Base-by-base conservation (phyloP, 106 monocot genomes). In the Cymbidium sinense region DNA sequence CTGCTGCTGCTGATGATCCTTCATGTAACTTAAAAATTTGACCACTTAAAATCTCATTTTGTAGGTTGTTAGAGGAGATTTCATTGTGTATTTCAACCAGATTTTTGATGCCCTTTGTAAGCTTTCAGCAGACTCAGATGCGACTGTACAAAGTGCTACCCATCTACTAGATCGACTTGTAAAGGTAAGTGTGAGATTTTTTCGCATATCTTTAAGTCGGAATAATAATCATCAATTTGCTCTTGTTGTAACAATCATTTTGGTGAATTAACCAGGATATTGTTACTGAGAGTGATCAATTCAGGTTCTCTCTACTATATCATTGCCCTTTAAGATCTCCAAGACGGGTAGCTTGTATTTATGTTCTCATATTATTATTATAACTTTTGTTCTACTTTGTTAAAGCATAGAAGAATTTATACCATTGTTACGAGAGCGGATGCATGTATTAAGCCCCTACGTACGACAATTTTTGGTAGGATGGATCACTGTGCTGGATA, bases 61-160 rank as follows among this genome's bases (percentile, higher is more conserved):
- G 19, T 79, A 99, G 99, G 95, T 99, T 87, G 99, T 99, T 43
- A 86, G 99, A 86, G 99, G 99, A 78, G 99, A 99, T 76, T 95
- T 99, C 64, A 95, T 99, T 76, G 69, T 95, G 47, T 99, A 87
- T 72, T 99, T 99, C 67, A 99, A 99, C 87, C 81, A 95, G 74
- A 99, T 99, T 90, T 99, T 99, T 79, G 99, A 99, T 86, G 99
- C 92, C 76, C 90, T 99, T 76, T 99, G 99, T 78, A 99, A 95
- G 83, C 95, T 99, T 27, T 95, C 94, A 70, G 90, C 99, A 79
- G 99, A 99, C 77, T 86, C 92, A 36, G 92, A 92, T 86, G 84
- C 83, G 64, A 92, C 85, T 81, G 99, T 99, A 73, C 99, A 99
- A 70, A 99, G 99, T 90, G 99, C 99, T 79, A 94, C 99, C 83